phyloP scores from a whole-genome alignment of 495 filamentous ascomycete genomes.

The Penicillium fimorum region DNA sequence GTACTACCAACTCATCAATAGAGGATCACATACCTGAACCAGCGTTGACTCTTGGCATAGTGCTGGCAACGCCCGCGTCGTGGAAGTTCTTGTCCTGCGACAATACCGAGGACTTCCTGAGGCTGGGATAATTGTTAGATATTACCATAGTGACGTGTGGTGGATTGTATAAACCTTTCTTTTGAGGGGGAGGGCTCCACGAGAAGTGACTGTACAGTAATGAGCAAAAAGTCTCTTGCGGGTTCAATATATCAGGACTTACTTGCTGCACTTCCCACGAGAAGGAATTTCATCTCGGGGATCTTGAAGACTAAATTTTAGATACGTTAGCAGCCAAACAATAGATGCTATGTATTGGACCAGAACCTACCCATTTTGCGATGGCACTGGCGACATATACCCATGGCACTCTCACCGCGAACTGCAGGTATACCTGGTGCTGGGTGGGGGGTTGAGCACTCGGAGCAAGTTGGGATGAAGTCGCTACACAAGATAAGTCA shows the following conservation, averaged over 20 bases:
- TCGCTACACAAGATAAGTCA: constrained; percentile 44
- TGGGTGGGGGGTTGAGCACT: constrained; percentile 70
- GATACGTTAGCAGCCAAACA: background rate
- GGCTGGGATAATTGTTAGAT: constrained; percentile 22
- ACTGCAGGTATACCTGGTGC: constrained; percentile 66
- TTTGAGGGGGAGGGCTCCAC: constrained; percentile 46
- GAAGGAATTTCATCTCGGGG: constrained; percentile 77
- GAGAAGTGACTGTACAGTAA: constrained; percentile 29
- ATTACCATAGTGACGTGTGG: background rate
- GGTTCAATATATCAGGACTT: constrained; percentile 13
- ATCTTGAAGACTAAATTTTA: constrained; percentile 58
- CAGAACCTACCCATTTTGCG: constrained; percentile 64
- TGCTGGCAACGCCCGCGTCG: constrained; percentile 72
- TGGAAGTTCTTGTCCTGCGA: constrained; percentile 76
- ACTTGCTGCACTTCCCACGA: constrained; percentile 58
- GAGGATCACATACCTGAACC: constrained; percentile 64
- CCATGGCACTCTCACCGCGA: constrained; percentile 71
- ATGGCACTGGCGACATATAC: constrained; percentile 80
- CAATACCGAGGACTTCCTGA: constrained; percentile 73
- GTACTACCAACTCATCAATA: background rate
- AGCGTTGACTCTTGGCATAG: constrained; percentile 77
- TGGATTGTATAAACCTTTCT: constrained; percentile 44
- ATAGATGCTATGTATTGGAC: background rate
- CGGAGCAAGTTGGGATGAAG: constrained; percentile 78
- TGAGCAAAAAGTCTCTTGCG: background rate